phyloP scores from a whole-genome alignment of 164 flowering plant genomes.

The Chloranthus sessilifolius region DNA sequence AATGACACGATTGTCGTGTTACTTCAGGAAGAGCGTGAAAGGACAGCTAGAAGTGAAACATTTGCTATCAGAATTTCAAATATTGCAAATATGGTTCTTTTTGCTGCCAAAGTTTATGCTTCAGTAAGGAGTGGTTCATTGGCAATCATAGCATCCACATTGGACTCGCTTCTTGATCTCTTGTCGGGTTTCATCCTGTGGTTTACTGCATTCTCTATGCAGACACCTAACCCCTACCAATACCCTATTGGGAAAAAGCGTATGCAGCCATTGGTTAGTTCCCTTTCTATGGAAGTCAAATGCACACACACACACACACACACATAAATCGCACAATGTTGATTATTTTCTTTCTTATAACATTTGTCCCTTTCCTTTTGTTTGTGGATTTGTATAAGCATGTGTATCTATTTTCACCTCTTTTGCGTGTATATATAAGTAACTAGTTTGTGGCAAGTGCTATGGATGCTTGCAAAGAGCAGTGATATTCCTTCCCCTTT shows the following conservation, averaged over 20 bases:
- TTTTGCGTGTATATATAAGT: too few relatives aligned
- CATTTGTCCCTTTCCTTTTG: too few relatives aligned
- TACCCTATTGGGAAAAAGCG: slow-evolving; percentile 95
- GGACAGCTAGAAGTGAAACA: slow-evolving; percentile 76
- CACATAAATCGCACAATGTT: too few relatives aligned
- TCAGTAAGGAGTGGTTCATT: slow-evolving; percentile 75
- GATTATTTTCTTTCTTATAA: too few relatives aligned
- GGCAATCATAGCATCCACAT: slow-evolving; percentile 86
- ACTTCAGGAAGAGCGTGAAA: slow-evolving; percentile 76
- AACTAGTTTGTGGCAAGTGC: too few relatives aligned
- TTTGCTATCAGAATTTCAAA: slow-evolving; percentile 84
- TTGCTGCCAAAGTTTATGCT: slow-evolving; percentile 86
- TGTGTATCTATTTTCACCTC: too few relatives aligned
- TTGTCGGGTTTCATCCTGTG: slow-evolving; percentile 90
- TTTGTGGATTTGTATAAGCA: too few relatives aligned
- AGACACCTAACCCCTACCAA: slow-evolving; percentile 83
- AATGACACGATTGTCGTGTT: slow-evolving; percentile 9
- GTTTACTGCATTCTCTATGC: slow-evolving; percentile 95
- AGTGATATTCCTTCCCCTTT: too few relatives aligned
- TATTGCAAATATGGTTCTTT: slow-evolving; percentile 82
- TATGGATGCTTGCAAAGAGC: too few relatives aligned
- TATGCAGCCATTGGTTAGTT: slow-evolving; percentile 88
- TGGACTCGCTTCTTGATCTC: slow-evolving; percentile 91
- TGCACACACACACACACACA: too few relatives aligned
- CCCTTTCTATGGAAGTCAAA: slow-evolving; percentile 1